Conservation (phyloP, 192 early-diverging fungal genomes). For the Gaertneriomyces semiglobifer region DNA sequence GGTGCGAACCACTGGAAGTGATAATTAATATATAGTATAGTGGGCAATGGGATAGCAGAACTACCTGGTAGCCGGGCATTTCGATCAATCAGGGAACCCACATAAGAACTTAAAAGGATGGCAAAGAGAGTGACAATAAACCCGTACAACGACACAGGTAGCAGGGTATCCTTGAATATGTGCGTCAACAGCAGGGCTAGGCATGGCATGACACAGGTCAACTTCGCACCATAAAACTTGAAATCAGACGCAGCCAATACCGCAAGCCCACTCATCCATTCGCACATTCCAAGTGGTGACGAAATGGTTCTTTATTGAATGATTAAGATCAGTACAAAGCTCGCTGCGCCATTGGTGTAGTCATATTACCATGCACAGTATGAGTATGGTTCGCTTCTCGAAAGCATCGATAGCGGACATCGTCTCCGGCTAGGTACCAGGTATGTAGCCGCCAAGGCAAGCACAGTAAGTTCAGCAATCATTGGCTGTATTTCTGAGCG, state of each 20-base stretch:
- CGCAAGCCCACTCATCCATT: conserved; percentile 41
- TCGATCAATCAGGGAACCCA: conserved; percentile 32
- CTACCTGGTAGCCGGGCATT: conserved; percentile 18
- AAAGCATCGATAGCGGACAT: background rate
- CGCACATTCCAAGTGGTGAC: conserved; percentile 45
- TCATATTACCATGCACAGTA: conserved; percentile 4
- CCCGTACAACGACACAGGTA: conserved; percentile 38
- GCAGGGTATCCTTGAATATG: conserved; percentile 36
- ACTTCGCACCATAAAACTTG: background rate
- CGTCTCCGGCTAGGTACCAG: no score
- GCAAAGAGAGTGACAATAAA: conserved; percentile 31
- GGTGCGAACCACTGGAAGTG: conserved; percentile 12
- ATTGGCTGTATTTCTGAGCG: no score
- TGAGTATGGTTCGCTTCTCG: conserved; percentile 1
- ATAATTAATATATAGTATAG: background rate
- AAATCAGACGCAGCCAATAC: conserved; percentile 12
- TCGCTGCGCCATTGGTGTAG: background rate
- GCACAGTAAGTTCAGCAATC: no score
- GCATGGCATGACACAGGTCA: background rate
- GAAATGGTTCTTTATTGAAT: conserved; percentile 36
- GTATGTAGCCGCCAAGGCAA: no score
- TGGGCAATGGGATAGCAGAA: background rate
- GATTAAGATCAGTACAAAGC: background rate
- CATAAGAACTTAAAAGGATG: conserved; percentile 28
- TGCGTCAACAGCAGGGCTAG: conserved; percentile 35